A percentile compares a stretch with the other conserved stretches of the same genome.
Evolutionary conservation across 495 filamentous ascomycete genomes (phyloP).

Genomic region (Amorphotheca resinae): DNA sequence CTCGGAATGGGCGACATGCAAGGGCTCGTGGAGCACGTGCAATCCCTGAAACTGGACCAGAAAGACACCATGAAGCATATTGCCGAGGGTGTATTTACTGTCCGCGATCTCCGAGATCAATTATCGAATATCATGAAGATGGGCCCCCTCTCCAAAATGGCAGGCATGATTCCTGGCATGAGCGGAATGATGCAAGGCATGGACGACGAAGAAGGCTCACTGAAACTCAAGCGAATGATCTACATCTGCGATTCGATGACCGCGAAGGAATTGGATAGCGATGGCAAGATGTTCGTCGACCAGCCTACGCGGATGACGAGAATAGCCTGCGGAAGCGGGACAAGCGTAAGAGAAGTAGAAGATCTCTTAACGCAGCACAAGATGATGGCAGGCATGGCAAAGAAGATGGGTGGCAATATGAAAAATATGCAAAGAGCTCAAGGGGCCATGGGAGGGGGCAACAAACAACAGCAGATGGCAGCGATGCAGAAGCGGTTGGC

Average conservation of each 20-base stretch:
- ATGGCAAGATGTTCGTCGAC: slow-evolving; percentile 87
- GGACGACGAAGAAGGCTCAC: slow-evolving; percentile 87
- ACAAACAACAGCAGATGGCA: slow-evolving; percentile 86
- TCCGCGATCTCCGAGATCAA: slow-evolving; percentile 91
- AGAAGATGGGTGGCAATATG: slow-evolving; percentile 94
- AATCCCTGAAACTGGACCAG: slow-evolving; percentile 90
- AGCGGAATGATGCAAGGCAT: slow-evolving; percentile 85
- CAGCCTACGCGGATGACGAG: slow-evolving; percentile 91
- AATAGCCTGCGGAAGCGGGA: slow-evolving; percentile 79
- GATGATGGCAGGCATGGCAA: slow-evolving; percentile 99
- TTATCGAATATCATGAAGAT: slow-evolving; percentile 99
- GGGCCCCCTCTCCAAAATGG: slow-evolving; percentile 94
- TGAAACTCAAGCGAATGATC: slow-evolving; percentile 95
- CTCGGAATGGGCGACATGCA: slow-evolving; percentile 96
- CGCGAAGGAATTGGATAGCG: slow-evolving; percentile 80
- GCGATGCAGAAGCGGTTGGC: slow-evolving; percentile 94
- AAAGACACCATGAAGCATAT: slow-evolving; percentile 99
- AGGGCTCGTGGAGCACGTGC: slow-evolving; percentile 91
- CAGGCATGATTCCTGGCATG: slow-evolving; percentile 96
- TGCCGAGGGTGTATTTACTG: slow-evolving; percentile 86
- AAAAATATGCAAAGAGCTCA: slow-evolving; percentile 93
- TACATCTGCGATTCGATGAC: slow-evolving; percentile 99
- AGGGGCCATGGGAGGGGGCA: slow-evolving; percentile 72
- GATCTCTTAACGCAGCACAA: slow-evolving; percentile 93
- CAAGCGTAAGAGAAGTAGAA: slow-evolving; percentile 87